A percentile compares a stretch with the other conserved stretches of the same genome.
Evolutionary conservation across 345 rosid genomes (phyloP).

Genomic region (Eucalyptus victrix): DNA sequence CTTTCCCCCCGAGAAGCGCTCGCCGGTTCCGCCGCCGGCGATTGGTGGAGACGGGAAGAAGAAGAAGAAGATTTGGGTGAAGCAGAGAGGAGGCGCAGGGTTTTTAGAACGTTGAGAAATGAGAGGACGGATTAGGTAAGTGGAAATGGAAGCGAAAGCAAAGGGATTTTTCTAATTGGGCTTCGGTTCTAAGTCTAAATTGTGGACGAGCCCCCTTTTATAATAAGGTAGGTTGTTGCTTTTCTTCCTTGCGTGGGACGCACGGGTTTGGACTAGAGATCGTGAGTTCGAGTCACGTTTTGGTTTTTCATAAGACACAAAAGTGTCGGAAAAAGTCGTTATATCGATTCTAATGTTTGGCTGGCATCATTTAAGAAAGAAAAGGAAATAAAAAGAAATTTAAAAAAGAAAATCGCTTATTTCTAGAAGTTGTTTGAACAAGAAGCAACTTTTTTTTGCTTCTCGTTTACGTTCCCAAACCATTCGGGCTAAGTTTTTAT

Average conservation of each 20-base stretch:
- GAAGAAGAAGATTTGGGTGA: not conserved
- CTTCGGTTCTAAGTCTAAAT: not conserved
- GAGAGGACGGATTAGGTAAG: not conserved
- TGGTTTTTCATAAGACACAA: rapidly evolving
- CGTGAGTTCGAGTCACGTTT: not conserved
- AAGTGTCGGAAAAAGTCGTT: not conserved
- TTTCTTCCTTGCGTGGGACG: not conserved
- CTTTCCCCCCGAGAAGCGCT: not conserved
- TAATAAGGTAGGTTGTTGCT: not conserved
- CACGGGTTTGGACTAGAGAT: not conserved
- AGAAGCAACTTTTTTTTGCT: too few relatives aligned
- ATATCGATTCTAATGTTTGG: rapidly evolving
- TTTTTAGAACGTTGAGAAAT: not conserved
- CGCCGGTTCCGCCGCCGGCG: not conserved
- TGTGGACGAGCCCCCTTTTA: not conserved
- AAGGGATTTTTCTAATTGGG: not conserved
- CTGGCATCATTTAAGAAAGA: too few relatives aligned
- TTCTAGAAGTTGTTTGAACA: too few relatives aligned
- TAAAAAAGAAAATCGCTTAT: too few relatives aligned
- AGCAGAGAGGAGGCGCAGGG: not conserved
- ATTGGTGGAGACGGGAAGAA: not conserved
- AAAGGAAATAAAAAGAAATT: too few relatives aligned
- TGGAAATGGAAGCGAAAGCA: rapidly evolving
- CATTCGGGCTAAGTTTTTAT: too few relatives aligned
- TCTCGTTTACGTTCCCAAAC: too few relatives aligned